Evolutionary conservation across 345 rosid genomes (phyloP).

Genomic region (Noccaea caerulescens): DNA sequence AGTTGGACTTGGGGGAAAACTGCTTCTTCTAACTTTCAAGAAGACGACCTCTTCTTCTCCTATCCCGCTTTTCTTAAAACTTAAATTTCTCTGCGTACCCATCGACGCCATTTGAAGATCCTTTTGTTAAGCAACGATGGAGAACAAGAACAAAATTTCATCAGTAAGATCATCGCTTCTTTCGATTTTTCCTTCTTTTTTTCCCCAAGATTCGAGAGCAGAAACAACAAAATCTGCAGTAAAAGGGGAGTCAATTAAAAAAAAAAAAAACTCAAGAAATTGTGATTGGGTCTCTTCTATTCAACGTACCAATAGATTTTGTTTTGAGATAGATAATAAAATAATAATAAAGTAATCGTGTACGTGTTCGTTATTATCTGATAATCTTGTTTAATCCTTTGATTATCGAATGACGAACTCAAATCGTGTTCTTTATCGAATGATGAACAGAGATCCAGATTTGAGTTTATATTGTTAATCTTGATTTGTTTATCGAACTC

Average conservation of each 20-base stretch:
- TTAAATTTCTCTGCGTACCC: not conserved
- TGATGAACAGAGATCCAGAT: no score
- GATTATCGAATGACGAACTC: no score
- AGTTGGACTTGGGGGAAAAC: constrained; percentile 14
- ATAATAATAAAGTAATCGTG: no score
- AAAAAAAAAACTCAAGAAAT: not conserved
- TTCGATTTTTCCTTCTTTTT: not conserved
- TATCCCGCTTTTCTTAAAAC: not conserved
- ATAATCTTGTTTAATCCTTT: no score
- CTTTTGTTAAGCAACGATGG: constrained; percentile 15
- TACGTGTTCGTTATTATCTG: no score
- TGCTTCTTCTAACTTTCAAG: constrained; percentile 27
- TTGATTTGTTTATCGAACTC: not conserved
- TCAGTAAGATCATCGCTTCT: constrained; percentile 22
- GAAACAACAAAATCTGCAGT: not conserved
- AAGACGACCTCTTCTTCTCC: constrained; percentile 17
- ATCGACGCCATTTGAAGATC: not conserved
- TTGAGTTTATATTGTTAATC: not conserved
- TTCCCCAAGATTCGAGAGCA: constrained; percentile 18
- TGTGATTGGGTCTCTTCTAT: not conserved
- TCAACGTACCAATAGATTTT: not conserved
- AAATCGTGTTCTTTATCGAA: not conserved
- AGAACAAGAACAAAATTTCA: not conserved
- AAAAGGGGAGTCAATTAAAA: not conserved
- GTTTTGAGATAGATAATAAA: no score